phyloP scores from a whole-genome alignment of 169 alveolate genomes.

The Eimeria praecox region DNA sequence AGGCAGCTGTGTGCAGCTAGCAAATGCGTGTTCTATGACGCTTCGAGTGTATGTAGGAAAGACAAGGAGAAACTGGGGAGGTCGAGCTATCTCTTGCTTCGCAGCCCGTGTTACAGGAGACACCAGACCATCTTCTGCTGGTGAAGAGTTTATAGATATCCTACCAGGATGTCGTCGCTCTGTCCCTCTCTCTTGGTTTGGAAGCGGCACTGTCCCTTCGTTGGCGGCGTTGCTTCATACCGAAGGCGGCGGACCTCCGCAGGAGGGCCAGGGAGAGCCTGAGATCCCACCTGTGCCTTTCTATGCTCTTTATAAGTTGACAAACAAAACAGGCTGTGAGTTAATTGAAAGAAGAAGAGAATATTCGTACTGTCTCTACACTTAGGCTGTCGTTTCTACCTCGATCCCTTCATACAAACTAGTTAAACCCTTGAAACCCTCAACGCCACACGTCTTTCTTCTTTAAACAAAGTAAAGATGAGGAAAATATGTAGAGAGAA shows the following conservation, averaged over 20 bases:
- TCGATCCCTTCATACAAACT: background rate
- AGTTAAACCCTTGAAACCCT: too few relatives aligned
- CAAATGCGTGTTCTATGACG: slow-evolving; percentile 84
- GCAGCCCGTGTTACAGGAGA: slow-evolving; percentile 62
- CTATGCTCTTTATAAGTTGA: slow-evolving; percentile 54
- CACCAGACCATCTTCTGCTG: slow-evolving; percentile 5
- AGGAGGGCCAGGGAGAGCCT: background rate
- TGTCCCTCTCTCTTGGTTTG: slow-evolving; percentile 80
- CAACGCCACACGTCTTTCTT: too few relatives aligned
- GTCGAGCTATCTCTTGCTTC: slow-evolving; percentile 43
- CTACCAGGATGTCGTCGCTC: slow-evolving; percentile 76
- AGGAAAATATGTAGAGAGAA: too few relatives aligned
- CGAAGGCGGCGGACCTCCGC: slow-evolving; percentile 78
- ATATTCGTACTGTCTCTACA: background rate
- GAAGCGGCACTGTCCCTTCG: slow-evolving; percentile 63
- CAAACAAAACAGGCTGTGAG: slow-evolving; percentile 46
- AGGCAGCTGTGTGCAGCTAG: slow-evolving; percentile 87
- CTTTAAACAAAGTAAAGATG: too few relatives aligned
- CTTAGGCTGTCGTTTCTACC: too few relatives aligned
- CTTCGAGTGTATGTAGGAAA: slow-evolving; percentile 86
- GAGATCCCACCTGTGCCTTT: slow-evolving; percentile 60
- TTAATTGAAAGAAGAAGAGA: background rate
- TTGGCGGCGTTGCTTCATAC: slow-evolving; percentile 53
- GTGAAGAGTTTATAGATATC: slow-evolving; percentile 69
- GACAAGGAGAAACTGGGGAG: slow-evolving; percentile 52